Percentiles rank a stretch among this genome's conserved stretches.
Conservation (phyloP, 345 rosid genomes). For the Anastatica hierochuntica region DNA sequence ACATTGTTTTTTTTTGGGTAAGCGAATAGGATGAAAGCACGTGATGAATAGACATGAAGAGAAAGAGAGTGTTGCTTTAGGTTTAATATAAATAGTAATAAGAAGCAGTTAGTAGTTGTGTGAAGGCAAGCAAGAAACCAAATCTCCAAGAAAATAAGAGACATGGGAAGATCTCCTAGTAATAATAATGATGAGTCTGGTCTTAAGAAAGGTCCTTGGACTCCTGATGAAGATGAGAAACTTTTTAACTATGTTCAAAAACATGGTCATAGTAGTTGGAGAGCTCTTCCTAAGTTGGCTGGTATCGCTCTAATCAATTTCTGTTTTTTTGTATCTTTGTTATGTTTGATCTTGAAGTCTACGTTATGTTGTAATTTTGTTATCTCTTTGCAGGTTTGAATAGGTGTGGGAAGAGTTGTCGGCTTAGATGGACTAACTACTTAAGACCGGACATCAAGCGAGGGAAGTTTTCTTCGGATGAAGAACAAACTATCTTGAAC, state of each 20-base stretch:
- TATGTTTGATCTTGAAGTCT: no score
- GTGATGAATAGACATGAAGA: constrained; percentile 15
- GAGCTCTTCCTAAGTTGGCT: constrained; percentile 78
- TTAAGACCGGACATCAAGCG: constrained; percentile 77
- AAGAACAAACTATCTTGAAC: constrained; percentile 62
- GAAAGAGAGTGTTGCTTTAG: constrained; percentile 10
- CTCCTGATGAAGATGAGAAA: constrained; percentile 71
- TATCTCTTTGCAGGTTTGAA: constrained; percentile 41
- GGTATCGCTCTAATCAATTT: no score
- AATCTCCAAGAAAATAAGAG: neutral
- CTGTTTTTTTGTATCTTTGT: no score
- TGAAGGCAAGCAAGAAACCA: constrained; percentile 37
- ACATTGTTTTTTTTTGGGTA: constrained; percentile 29
- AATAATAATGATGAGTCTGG: constrained; percentile 56
- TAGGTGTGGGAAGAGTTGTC: constrained; percentile 80
- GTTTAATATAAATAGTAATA: constrained; percentile 39
- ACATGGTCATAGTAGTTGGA: constrained; percentile 89
- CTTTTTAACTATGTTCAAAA: constrained; percentile 46
- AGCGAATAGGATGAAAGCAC: constrained; percentile 21
- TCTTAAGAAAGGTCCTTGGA: constrained; percentile 88
- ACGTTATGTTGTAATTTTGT: no score
- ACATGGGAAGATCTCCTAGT: constrained; percentile 60
- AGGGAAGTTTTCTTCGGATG: constrained; percentile 66
- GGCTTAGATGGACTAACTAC: constrained; percentile 80
- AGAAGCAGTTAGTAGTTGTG: constrained; percentile 47